A percentile compares a stretch with the other conserved stretches of the same genome.
Conservation (phyloP, 148 eudicot genomes). For the Mesembryanthemum crystallinum region DNA sequence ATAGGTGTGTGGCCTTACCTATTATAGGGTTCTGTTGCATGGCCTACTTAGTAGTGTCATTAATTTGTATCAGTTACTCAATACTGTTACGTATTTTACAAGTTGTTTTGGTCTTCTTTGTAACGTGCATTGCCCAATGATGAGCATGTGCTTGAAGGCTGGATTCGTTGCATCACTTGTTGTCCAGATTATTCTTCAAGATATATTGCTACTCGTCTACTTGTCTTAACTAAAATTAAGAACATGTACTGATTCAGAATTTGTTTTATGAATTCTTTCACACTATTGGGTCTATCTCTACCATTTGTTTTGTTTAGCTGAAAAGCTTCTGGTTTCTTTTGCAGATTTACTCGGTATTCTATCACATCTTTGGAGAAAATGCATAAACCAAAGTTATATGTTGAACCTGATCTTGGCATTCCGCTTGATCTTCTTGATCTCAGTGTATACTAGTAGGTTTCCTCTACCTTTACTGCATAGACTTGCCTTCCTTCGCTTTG, state of each 20-base stretch:
- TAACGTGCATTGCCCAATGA: no score
- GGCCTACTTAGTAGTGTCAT: no score
- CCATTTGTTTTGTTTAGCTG: no score
- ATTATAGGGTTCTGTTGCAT: not conserved
- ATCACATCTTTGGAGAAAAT: slow-evolving; percentile 86
- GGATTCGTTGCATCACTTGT: no score
- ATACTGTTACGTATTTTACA: no score
- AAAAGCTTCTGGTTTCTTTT: slow-evolving; percentile 23
- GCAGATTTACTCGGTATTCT: slow-evolving; percentile 80
- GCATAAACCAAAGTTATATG: slow-evolving; percentile 87
- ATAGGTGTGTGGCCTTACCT: slow-evolving; percentile 51
- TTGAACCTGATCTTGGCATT: slow-evolving; percentile 95
- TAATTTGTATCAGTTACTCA: not conserved
- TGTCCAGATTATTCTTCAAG: no score
- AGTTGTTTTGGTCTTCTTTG: no score
- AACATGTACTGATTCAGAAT: no score
- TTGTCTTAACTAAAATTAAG: no score
- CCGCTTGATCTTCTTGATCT: slow-evolving; percentile 98
- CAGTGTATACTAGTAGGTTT: slow-evolving; percentile 83
- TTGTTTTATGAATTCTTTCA: not conserved
- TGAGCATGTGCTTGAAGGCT: no score
- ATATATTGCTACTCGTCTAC: no score
- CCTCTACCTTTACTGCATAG: slow-evolving; percentile 3
- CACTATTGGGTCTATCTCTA: not conserved
- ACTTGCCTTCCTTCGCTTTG: slow-evolving; percentile 2